phyloP scores from a whole-genome alignment of 768 basidiomycete species.

The Podaxis carcinomalis region DNA sequence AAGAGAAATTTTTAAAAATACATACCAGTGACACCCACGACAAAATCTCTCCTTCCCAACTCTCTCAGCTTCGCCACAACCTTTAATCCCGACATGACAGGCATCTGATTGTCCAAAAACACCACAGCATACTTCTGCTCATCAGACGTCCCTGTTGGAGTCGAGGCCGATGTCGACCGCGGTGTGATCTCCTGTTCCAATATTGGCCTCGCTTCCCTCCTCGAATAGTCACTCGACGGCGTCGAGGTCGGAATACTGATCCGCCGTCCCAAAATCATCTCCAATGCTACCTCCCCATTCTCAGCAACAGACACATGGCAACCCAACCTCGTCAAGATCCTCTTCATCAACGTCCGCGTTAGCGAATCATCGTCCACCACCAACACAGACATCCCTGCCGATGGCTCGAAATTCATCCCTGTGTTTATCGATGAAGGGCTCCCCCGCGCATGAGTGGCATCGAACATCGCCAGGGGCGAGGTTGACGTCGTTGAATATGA shows the following conservation, averaged over 20 bases:
- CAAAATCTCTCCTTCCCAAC: constrained; percentile 65
- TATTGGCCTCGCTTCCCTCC: constrained; percentile 28
- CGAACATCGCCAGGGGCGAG: constrained; percentile 33
- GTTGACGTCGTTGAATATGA: constrained; percentile 21
- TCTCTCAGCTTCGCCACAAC: constrained; percentile 61
- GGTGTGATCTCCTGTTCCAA: constrained; percentile 27
- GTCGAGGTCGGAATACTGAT: constrained; percentile 22
- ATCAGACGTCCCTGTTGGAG: constrained; percentile 14
- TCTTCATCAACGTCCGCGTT: constrained; percentile 77
- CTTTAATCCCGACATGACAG: constrained; percentile 70
- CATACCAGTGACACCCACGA: constrained; percentile 78
- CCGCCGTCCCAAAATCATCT: constrained; percentile 55
- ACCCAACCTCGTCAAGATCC: constrained; percentile 74
- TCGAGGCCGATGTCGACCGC: constrained; percentile 12
- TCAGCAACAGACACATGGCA: constrained; percentile 78
- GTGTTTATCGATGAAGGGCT: constrained; percentile 35
- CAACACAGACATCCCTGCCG: constrained; percentile 51
- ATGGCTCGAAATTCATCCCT: constrained; percentile 37
- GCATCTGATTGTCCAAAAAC: constrained; percentile 79
- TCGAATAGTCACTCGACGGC: constrained; percentile 35
- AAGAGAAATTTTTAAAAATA: neutral
- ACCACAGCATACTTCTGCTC: constrained; percentile 42
- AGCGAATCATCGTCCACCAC: constrained; percentile 84
- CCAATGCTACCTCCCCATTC: constrained; percentile 76
- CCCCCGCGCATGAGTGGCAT: constrained; percentile 31